phyloP scores from a whole-genome alignment of 495 filamentous ascomycete genomes.

The Aspergillus cavernicola region DNA sequence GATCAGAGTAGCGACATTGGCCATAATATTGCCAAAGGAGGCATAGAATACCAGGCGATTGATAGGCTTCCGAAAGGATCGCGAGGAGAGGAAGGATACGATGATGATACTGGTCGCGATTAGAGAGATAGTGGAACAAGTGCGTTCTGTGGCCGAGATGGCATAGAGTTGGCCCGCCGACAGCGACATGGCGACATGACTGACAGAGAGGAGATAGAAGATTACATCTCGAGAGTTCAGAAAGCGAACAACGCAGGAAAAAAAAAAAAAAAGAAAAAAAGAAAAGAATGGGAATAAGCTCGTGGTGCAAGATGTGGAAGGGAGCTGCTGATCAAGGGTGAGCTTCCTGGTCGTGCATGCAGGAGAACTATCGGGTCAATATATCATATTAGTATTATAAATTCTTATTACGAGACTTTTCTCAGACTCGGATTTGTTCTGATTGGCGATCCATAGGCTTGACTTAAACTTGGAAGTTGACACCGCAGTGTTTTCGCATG shows the following conservation, averaged over 20 bases:
- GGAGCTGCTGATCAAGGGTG: slow-evolving; percentile 5
- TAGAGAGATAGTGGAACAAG: slow-evolving; percentile 67
- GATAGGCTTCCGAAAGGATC: slow-evolving; percentile 68
- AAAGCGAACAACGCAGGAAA: neutral
- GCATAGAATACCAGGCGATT: slow-evolving; percentile 85
- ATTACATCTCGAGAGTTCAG: neutral
- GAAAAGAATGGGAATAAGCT: neutral
- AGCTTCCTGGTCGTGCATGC: neutral
- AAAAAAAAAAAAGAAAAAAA: neutral
- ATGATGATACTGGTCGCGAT: slow-evolving; percentile 71
- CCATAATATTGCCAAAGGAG: slow-evolving; percentile 77
- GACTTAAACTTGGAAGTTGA: too few relatives aligned
- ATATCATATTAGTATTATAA: slow-evolving; percentile 4
- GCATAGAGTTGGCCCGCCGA: slow-evolving; percentile 30
- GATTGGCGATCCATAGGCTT: neutral
- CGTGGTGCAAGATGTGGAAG: neutral
- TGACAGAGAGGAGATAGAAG: neutral
- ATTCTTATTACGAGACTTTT: neutral
- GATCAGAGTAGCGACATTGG: slow-evolving; percentile 76
- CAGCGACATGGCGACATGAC: slow-evolving; percentile 22
- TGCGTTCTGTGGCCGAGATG: slow-evolving; percentile 61
- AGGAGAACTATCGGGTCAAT: slow-evolving; percentile 6
- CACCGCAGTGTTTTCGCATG: neutral
- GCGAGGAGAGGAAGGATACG: slow-evolving; percentile 56
- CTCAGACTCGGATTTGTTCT: neutral